Evolutionary conservation across 495 filamentous ascomycete genomes (phyloP).

Genomic region (Penicillium egyptiacum): DNA sequence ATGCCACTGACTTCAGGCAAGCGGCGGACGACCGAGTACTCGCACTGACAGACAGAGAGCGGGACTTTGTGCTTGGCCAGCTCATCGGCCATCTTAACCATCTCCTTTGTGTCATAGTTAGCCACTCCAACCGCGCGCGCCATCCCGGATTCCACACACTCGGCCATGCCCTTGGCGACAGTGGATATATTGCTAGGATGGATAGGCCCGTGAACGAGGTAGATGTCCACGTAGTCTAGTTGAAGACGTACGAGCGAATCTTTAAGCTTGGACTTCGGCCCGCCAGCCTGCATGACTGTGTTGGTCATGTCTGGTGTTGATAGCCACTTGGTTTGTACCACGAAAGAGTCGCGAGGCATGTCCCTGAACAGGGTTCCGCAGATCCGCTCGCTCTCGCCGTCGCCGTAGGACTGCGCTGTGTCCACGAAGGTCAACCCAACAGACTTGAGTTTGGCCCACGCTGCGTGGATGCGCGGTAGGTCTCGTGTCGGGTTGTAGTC

Average conservation of each 20-base stretch:
- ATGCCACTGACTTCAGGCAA: conserved; percentile 25
- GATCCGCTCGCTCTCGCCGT: conserved; percentile 40
- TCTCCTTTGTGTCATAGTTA: conserved; percentile 42
- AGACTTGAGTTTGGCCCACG: conserved; percentile 32
- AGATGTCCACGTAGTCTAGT: conserved; percentile 76
- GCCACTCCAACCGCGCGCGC: conserved; percentile 41
- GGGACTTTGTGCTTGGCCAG: conserved; percentile 20
- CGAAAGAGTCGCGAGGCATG: conserved; percentile 34
- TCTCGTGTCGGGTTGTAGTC: conserved; percentile 32
- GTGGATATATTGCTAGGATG: conserved; percentile 25
- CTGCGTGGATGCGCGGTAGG: conserved; percentile 31
- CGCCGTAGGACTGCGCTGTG: conserved; percentile 42
- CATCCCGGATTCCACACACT: conserved; percentile 41
- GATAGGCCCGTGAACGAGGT: conserved; percentile 67
- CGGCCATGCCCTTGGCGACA: conserved; percentile 31
- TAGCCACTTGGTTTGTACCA: conserved; percentile 32
- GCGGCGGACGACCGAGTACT: conserved; percentile 29
- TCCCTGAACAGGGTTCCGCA: conserved; percentile 34
- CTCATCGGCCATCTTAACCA: conserved; percentile 38
- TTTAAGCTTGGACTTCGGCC: conserved; percentile 19
- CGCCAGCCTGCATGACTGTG: conserved; percentile 20
- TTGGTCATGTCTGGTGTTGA: conserved; percentile 17
- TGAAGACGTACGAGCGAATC: conserved; percentile 60
- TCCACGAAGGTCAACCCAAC: conserved; percentile 42
- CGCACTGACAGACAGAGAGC: conserved; percentile 28